A percentile compares a stretch with the other conserved stretches of the same genome.
These are phyloP conservation scores for Cryptococcus depauperatus DNA, from an alignment of 1,284 basidiomycete genomes.

Conservation along the genomic window DNA sequence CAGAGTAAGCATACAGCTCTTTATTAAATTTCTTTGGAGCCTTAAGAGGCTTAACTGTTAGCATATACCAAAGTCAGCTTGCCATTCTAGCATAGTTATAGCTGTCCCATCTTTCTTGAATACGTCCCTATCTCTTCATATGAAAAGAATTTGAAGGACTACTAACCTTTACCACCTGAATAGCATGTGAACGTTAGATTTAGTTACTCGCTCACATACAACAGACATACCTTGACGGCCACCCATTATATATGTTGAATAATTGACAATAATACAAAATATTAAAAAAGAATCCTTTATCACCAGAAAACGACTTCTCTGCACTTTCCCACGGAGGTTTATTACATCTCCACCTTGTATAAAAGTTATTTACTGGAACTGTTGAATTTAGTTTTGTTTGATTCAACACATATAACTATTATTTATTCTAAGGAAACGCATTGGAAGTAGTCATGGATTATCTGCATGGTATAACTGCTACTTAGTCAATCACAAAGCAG, in stretches of 20 bases:
- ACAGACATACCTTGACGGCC: conserved; percentile 15
- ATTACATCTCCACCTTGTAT: too few relatives aligned
- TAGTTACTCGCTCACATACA: not conserved
- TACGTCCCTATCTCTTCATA: not conserved
- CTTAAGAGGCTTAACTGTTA: conserved; percentile 18
- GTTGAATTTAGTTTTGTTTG: too few relatives aligned
- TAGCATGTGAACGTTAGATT: not conserved
- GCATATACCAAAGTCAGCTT: not conserved
- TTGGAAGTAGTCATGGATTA: too few relatives aligned
- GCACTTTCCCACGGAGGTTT: too few relatives aligned
- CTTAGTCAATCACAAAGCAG: too few relatives aligned
- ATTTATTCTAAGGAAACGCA: too few relatives aligned
- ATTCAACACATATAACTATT: too few relatives aligned
- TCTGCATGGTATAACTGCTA: too few relatives aligned
- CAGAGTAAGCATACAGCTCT: conserved; percentile 15
- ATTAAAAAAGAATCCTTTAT: too few relatives aligned
- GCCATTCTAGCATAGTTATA: not conserved
- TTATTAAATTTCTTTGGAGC: conserved; percentile 18
- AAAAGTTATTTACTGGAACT: too few relatives aligned
- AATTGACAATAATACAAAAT: too few relatives aligned
- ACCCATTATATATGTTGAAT: conserved; percentile 9
- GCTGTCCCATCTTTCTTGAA: not conserved
- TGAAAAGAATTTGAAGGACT: not conserved
- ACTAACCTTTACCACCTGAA: conserved; percentile 19
- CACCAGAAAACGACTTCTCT: too few relatives aligned